These are phyloP conservation scores for Pseudofabraea citricarpa DNA, from an alignment of 2,329 filamentous ascomycete genomes.

Conservation along the genomic window DNA sequence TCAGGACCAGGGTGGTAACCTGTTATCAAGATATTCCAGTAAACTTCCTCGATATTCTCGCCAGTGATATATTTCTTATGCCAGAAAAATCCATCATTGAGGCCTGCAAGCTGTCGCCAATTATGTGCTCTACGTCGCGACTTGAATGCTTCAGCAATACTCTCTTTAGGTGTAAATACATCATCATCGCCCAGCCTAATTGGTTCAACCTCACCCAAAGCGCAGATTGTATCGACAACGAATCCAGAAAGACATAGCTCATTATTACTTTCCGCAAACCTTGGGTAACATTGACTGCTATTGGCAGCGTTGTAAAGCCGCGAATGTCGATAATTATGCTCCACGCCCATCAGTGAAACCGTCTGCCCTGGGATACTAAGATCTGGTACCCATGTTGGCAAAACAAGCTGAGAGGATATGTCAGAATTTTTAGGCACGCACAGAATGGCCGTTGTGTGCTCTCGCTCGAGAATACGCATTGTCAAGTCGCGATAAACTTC, in stretches of 20 bases:
- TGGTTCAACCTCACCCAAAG: background rate
- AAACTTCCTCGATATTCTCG: background rate
- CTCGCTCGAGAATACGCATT: background rate
- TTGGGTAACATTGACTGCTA: background rate
- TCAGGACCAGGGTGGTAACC: background rate
- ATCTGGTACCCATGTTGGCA: conserved; percentile 1
- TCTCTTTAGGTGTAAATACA: background rate
- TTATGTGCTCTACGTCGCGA: background rate
- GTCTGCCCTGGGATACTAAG: background rate
- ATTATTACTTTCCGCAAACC: background rate
- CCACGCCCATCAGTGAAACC: background rate
- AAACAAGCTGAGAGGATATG: background rate
- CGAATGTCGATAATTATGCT: background rate
- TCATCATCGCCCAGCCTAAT: background rate
- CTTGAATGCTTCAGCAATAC: background rate
- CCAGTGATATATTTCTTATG: background rate
- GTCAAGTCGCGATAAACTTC: background rate
- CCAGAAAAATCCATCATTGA: background rate
- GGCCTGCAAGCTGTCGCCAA: background rate
- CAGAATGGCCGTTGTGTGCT: background rate
- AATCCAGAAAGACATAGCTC: background rate
- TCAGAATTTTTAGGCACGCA: background rate
- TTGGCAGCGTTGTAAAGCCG: background rate
- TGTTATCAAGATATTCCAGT: background rate
- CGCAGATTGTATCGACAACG: background rate